Evolutionary conservation across 2,329 filamentous ascomycete genomes (phyloP).

Genomic region (Alternaria tenuissima): DNA sequence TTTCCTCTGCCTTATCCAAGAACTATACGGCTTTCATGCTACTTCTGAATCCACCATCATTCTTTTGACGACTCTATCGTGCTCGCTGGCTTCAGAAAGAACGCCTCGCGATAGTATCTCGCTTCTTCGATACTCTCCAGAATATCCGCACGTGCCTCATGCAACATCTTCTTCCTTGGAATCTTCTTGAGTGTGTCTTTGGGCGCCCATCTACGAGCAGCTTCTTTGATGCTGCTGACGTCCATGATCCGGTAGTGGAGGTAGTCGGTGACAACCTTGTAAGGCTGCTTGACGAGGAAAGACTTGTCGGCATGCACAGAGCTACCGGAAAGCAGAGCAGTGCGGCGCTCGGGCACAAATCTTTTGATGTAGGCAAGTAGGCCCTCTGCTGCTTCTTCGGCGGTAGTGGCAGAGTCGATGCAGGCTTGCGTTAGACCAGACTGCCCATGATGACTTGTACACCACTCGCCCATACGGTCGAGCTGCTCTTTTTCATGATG

Average conservation of each 20-base stretch:
- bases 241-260: constrained; percentile 92
- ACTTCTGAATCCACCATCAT: neutral
- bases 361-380: constrained; percentile 81
- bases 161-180: constrained; percentile 77
- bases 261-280: constrained; percentile 74
- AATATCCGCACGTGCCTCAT: constrained; percentile 89
- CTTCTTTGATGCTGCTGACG: constrained; percentile 92
- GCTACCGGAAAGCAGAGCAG: constrained; percentile 85
- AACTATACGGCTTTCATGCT: neutral
- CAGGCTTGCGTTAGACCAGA: constrained; percentile 85
- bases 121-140: constrained; percentile 95
- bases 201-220: constrained; percentile 79
- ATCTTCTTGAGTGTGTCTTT: constrained; percentile 66
- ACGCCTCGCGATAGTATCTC: constrained; percentile 75
- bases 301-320: constrained; percentile 88
- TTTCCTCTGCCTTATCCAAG: too few species aligned
- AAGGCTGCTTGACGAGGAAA: constrained; percentile 80
- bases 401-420: constrained; percentile 74
- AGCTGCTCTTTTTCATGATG: constrained; percentile 76
- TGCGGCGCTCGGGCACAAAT: constrained; percentile 71
- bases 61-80: neutral
- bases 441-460: constrained; percentile 76
- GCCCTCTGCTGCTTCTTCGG: constrained; percentile 73
- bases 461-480: constrained; percentile 88
- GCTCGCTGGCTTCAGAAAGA: constrained; percentile 61